phyloP scores from a whole-genome alignment of 2,329 filamentous ascomycete genomes.

The Colletotrichum paranaense region DNA sequence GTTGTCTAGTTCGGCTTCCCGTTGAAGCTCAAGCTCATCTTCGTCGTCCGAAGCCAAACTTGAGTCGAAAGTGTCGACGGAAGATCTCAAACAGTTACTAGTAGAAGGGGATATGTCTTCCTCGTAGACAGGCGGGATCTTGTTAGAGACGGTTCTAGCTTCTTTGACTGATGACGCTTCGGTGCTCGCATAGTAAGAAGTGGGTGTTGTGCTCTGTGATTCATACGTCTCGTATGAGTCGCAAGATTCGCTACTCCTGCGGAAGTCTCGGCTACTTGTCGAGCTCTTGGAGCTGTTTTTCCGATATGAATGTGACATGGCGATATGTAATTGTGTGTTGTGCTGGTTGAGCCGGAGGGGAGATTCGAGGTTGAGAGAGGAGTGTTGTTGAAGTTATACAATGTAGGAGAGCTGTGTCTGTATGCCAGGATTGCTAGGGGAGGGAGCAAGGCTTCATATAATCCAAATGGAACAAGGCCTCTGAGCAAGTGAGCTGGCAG shows the following conservation, averaged over 20 bases:
- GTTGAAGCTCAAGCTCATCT: slow-evolving; percentile 46
- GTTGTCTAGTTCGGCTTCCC: slow-evolving; percentile 49
- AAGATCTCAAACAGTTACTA: slow-evolving; percentile 64
- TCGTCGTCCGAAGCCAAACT: slow-evolving; percentile 73
- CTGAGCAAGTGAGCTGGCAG: background rate
- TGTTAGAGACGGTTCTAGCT: slow-evolving; percentile 20
- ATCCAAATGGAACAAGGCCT: background rate
- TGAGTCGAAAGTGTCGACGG: slow-evolving; percentile 84
- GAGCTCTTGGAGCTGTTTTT: slow-evolving; percentile 51
- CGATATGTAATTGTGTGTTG: slow-evolving; percentile 23
- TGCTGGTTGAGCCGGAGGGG: background rate
- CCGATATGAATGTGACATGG: slow-evolving; percentile 48
- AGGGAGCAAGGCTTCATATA: slow-evolving; percentile 33
- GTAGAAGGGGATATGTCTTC: slow-evolving; percentile 54
- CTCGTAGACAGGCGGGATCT: slow-evolving; percentile 37
- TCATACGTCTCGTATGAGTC: slow-evolving; percentile 54
- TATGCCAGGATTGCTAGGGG: slow-evolving; percentile 2
- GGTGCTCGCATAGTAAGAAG: slow-evolving; percentile 56
- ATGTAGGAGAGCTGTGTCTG: background rate
- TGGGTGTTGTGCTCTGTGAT: slow-evolving; percentile 60
- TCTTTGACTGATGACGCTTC: slow-evolving; percentile 49
- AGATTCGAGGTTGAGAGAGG: background rate
- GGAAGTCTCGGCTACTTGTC: slow-evolving; percentile 52
- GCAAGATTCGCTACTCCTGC: slow-evolving; percentile 56
- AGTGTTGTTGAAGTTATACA: slow-evolving; percentile 3